Evolutionary conservation across 2,329 filamentous ascomycete genomes (phyloP).

Genomic region (Aspergillus novoparasiticus): DNA sequence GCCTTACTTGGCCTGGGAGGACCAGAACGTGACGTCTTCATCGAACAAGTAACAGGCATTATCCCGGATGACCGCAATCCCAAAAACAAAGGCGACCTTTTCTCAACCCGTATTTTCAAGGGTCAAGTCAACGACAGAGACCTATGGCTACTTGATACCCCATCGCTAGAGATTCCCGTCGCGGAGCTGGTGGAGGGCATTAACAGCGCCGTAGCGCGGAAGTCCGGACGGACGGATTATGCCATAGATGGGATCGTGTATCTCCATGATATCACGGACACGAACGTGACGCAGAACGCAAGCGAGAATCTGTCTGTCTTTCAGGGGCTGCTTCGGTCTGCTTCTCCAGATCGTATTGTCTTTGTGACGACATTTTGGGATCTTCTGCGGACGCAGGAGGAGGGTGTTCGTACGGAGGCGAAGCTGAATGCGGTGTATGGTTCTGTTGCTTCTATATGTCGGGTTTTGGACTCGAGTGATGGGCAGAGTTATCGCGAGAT

Average conservation of each 20-base stretch:
- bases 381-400: not conserved
- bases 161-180: not conserved
- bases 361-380: not conserved
- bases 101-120: not conserved
- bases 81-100: not conserved
- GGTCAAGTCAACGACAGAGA: not conserved
- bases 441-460: not conserved
- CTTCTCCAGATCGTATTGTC: not conserved
- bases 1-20: not conserved
- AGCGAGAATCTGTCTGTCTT: not conserved
- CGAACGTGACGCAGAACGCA: not conserved
- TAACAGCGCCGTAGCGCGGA: not conserved
- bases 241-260: not conserved
- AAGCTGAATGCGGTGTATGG: not conserved
- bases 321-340: not conserved
- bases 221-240: not conserved
- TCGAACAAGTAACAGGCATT: not conserved
- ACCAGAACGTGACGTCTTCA: not conserved
- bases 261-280: constrained; percentile 1
- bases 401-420: not conserved
- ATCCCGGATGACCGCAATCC: not conserved
- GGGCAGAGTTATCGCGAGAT: not conserved
- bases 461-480: not conserved
- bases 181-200: not conserved
- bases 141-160: not conserved